Evolutionary conservation across 176 grass and related monocot genomes (phyloP).

Genomic region (Bromus sterilis): DNA sequence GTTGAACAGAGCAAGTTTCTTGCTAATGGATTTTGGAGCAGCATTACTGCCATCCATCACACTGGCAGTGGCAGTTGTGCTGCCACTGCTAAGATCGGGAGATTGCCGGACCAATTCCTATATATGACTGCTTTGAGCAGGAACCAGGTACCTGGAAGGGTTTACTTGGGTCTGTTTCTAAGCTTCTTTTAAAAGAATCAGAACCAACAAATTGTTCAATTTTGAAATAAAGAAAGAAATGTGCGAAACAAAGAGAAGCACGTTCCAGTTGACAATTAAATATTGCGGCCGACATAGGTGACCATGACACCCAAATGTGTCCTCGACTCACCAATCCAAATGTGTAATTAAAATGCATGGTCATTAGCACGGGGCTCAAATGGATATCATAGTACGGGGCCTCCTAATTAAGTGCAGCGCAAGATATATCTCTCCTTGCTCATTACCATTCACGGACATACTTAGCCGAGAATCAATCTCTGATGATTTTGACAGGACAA

Average conservation of each 20-base stretch:
- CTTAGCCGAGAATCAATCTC: slow-evolving; percentile 10
- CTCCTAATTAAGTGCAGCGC: background rate
- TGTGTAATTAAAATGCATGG: background rate
- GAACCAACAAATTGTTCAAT: background rate
- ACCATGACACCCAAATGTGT: background rate
- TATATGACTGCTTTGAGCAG: background rate
- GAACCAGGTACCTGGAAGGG: background rate
- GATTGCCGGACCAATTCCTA: background rate
- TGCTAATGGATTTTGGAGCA: background rate
- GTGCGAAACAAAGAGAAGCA: background rate
- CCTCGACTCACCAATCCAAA: background rate
- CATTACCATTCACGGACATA: background rate
- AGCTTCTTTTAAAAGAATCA: background rate
- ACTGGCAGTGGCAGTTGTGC: background rate
- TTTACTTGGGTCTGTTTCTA: too few species aligned
- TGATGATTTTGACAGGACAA: slow-evolving; percentile 24
- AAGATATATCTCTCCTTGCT: background rate
- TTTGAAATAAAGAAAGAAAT: background rate
- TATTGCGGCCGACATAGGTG: background rate
- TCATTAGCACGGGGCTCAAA: background rate
- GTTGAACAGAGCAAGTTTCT: too few species aligned
- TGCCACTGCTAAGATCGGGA: background rate
- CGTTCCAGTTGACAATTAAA: background rate
- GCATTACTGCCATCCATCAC: background rate
- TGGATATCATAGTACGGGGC: background rate